Conservation (phyloP, 441 rosid species). For the Jatropha multifida region DNA sequence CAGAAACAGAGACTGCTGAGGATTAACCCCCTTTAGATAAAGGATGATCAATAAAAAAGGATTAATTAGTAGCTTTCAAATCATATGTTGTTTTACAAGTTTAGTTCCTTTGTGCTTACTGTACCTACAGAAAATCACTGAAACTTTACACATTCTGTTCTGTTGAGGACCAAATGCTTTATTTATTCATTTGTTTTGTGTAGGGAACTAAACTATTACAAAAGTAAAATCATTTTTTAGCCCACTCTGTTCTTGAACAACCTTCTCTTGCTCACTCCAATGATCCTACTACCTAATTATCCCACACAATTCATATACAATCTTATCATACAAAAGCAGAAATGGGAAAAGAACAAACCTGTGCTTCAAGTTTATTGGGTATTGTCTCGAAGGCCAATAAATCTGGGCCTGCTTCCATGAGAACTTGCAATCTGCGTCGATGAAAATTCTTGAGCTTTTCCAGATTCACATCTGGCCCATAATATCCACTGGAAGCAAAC, state of each 20-base stretch:
- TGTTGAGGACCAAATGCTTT: neutral
- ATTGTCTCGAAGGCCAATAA: conserved; percentile 90
- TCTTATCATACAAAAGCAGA: neutral
- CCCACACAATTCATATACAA: neutral
- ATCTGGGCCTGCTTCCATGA: conserved; percentile 82
- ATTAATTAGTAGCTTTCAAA: neutral
- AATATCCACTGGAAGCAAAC: conserved; percentile 54
- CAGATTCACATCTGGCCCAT: conserved; percentile 54
- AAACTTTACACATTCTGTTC: neutral
- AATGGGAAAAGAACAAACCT: conserved; percentile 42
- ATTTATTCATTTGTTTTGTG: neutral
- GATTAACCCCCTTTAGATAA: neutral
- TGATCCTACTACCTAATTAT: neutral
- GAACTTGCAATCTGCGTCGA: conserved; percentile 73
- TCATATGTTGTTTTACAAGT: neutral
- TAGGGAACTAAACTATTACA: too few species aligned
- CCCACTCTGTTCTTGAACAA: neutral
- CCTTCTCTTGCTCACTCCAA: neutral
- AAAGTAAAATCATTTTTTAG: neutral
- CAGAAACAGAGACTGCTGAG: neutral
- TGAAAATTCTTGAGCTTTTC: conserved; percentile 86
- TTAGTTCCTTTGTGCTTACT: neutral
- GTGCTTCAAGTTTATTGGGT: conserved; percentile 88
- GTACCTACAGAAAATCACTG: neutral
- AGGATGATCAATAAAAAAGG: neutral